phyloP scores from a whole-genome alignment of 306 rosid genomes.

The Gillenia trifoliata region DNA sequence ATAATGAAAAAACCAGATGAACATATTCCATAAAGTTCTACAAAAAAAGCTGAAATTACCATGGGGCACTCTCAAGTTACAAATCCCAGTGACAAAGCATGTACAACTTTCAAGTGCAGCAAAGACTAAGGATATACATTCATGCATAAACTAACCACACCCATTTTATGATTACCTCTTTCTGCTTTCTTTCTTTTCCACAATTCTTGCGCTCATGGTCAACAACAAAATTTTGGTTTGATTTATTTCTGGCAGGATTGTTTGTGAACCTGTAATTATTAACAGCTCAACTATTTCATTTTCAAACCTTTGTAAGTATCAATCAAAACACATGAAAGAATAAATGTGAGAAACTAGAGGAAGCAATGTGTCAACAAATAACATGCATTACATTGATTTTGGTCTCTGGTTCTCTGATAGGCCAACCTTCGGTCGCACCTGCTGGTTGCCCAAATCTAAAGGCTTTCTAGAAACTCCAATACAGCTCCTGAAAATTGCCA shows the following conservation, averaged over 20 bases:
- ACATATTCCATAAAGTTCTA: background rate
- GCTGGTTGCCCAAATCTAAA: background rate
- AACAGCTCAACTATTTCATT: background rate
- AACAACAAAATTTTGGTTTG: background rate
- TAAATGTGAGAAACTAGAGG: background rate
- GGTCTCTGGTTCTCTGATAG: constrained; percentile 14
- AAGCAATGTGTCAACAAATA: background rate
- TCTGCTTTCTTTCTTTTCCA: constrained; percentile 17
- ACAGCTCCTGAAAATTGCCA: constrained; percentile 7
- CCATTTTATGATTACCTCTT: constrained; percentile 7
- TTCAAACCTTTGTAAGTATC: constrained; percentile 1
- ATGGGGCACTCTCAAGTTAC: background rate
- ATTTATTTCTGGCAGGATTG: constrained; percentile 4
- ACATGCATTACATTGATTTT: constrained; percentile 7
- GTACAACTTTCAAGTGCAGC: background rate
- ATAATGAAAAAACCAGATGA: background rate
- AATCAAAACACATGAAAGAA: background rate
- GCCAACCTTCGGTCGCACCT: background rate
- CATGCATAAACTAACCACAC: background rate
- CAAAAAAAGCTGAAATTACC: too few relatives aligned
- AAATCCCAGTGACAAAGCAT: too few relatives aligned
- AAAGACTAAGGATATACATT: background rate
- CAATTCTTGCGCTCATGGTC: constrained; percentile 2
- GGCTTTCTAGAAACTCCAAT: constrained; percentile 1
- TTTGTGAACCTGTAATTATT: constrained; percentile 3